Evolutionary conservation across 2,329 filamentous ascomycete species (phyloP).

Genomic region (Fusarium nisikadoi): DNA sequence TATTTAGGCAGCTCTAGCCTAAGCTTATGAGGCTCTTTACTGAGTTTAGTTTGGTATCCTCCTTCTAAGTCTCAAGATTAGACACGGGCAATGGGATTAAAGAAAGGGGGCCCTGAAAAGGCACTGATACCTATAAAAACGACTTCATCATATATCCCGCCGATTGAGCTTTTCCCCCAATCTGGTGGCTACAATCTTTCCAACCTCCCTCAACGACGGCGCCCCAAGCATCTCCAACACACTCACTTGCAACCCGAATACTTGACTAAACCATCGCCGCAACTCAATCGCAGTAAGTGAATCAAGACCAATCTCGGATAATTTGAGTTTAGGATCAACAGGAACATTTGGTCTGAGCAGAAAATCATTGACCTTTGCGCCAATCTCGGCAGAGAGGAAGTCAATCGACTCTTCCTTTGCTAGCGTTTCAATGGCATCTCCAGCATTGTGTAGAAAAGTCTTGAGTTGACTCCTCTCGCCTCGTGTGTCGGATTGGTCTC

Average conservation of each 20-base stretch:
- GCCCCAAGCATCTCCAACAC: constrained; percentile 29
- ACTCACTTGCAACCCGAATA: constrained; percentile 15
- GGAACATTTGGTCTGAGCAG: constrained; percentile 8
- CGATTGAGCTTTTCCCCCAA: background rate
- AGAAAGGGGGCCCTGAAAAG: too few relatives aligned
- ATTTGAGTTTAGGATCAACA: background rate
- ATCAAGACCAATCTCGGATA: constrained; percentile 22
- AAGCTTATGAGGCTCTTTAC: too few relatives aligned
- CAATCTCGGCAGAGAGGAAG: constrained; percentile 13
- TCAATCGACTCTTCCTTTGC: background rate
- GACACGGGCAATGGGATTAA: too few relatives aligned
- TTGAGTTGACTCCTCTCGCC: background rate
- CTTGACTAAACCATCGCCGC: constrained; percentile 15
- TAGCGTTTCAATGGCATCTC: background rate
- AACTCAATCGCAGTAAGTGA: constrained; percentile 27
- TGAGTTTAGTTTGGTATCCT: too few relatives aligned
- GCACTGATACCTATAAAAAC: too few relatives aligned
- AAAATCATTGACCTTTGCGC: constrained; percentile 11
- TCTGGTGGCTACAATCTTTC: background rate
- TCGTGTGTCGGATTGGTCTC: background rate
- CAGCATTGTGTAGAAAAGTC: background rate
- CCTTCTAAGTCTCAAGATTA: too few relatives aligned
- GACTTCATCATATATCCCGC: too few relatives aligned
- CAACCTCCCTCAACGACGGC: background rate
- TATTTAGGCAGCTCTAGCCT: too few relatives aligned